Base-by-base conservation (phyloP, 148 eudicot genomes). In the Dysphania ambrosioides region DNA sequence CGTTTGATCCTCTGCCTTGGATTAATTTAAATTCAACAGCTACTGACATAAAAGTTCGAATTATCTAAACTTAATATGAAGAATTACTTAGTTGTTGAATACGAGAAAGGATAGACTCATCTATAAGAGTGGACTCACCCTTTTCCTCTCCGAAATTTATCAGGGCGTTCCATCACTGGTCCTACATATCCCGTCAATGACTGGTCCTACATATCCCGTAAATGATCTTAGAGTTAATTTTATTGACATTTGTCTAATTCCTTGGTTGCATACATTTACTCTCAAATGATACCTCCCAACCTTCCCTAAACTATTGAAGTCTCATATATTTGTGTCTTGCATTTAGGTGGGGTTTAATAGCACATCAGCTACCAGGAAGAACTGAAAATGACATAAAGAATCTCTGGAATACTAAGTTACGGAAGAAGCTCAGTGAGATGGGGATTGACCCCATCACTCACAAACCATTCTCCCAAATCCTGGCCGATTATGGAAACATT, bases 391-490 rank as follows among this genome's bases (percentile, higher is more conserved):
- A 92, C 56, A 90, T 92, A 56, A 92, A 90, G 72, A 88, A 77
- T 66, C 70, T 85, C 29, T 92, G 97, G 97, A 92, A 92, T 84
- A 82, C 90, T 1, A 90, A 88, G 49, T 72, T 90, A 30, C 87
- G 78, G 71, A 92, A 90, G 84, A 88, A 85, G 85, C 91, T 93
- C 0, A 65, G 82, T 9, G 85, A 87, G 32, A 88, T 79, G 85
- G 97, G 96, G 16, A 90, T 93, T 63, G 97, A 93, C 78, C 96
- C 88, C 0, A 86, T 92, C 23, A 92, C 97, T 1, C 97, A 92
- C 72, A 90, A 78, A 72, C 97, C 95, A 40, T 93, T 93, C 87
- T 93, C 93, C 73, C 90, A 93, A 82, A 84, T 93, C 86, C 90
- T 93, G 8, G 87, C 96, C 0, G 96, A 93, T 18, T 93, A 90